Evolutionary conservation across 2,329 filamentous ascomycete species (phyloP).

Genomic region (Alternaria triticimaculans): DNA sequence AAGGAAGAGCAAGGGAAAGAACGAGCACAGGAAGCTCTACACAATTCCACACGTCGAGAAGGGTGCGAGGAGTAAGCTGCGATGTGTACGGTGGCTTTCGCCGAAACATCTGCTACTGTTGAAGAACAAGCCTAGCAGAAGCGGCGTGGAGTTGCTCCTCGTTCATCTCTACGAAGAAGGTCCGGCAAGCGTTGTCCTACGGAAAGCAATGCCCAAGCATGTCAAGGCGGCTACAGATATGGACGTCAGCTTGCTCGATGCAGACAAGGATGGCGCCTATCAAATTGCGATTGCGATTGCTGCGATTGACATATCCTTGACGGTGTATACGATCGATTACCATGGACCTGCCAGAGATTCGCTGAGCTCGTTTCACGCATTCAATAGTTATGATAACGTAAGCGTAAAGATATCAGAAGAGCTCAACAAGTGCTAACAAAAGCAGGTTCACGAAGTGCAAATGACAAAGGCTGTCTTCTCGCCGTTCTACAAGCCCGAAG

Average conservation of each 20-base stretch:
- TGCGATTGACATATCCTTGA: conserved; percentile 79
- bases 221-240: conserved; percentile 79
- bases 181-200: conserved; percentile 56
- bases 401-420: conserved; percentile 22
- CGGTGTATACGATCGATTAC: conserved; percentile 79
- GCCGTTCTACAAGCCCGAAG: conserved; percentile 51
- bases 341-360: conserved; percentile 55
- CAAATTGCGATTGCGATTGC: conserved; percentile 84
- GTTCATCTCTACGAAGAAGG: conserved; percentile 66
- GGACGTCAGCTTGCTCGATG: conserved; percentile 73
- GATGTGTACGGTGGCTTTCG: conserved; percentile 63
- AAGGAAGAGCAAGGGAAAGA: conserved; percentile 46
- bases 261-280: conserved; percentile 65
- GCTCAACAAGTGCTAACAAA: conserved; percentile 8
- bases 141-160: conserved; percentile 63
- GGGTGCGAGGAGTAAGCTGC: conserved; percentile 58
- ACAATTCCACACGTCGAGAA: conserved; percentile 38
- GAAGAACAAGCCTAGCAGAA: conserved; percentile 61
- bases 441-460: conserved; percentile 56
- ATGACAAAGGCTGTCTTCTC: conserved; percentile 63
- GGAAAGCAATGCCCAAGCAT: conserved; percentile 67
- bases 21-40: conserved; percentile 38
- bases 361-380: conserved; percentile 57
- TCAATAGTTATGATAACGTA: conserved; percentile 61
- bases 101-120: conserved; percentile 62